phyloP scores from a whole-genome alignment of 495 filamentous ascomycete genomes.

The Hypoxylon lienhwacheense region DNA sequence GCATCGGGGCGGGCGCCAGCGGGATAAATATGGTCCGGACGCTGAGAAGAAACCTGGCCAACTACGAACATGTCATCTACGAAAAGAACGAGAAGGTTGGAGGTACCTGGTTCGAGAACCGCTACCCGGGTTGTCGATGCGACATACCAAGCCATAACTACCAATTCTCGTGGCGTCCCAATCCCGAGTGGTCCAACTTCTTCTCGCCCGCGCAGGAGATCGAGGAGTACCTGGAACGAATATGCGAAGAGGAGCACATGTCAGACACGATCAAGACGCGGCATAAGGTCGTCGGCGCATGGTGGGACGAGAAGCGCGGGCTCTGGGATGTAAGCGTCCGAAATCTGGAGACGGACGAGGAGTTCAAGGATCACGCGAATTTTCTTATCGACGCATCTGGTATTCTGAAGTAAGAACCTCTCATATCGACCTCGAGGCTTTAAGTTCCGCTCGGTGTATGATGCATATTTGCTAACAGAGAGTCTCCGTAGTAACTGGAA shows the following conservation, averaged over 20 bases:
- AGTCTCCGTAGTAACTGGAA: conserved; percentile 59
- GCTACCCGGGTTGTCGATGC: conserved; percentile 58
- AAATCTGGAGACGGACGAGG: conserved; percentile 49
- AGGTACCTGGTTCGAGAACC: conserved; percentile 63
- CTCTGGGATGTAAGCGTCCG: conserved; percentile 56
- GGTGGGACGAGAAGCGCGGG: conserved; percentile 47
- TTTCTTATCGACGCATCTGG: conserved; percentile 63
- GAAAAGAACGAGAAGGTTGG: conserved; percentile 75
- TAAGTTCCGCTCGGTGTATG: too few relatives aligned
- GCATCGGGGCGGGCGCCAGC: conserved; percentile 54
- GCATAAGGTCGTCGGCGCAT: conserved; percentile 44
- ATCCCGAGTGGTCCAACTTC: conserved; percentile 61
- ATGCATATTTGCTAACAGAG: conserved; percentile 28
- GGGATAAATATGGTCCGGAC: conserved; percentile 53
- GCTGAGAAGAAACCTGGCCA: conserved; percentile 44
- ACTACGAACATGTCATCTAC: conserved; percentile 65
- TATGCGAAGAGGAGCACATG: conserved; percentile 60
- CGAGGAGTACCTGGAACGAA: conserved; percentile 55
- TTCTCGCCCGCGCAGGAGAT: conserved; percentile 63
- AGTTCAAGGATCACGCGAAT: conserved; percentile 53
- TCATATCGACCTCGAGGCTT: neutral
- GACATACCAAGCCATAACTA: conserved; percentile 60
- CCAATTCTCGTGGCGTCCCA: conserved; percentile 58
- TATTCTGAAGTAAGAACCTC: conserved; percentile 58
- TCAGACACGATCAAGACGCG: conserved; percentile 51